phyloP scores from a whole-genome alignment of 441 rosid genomes.

The Gossypium aridum region DNA sequence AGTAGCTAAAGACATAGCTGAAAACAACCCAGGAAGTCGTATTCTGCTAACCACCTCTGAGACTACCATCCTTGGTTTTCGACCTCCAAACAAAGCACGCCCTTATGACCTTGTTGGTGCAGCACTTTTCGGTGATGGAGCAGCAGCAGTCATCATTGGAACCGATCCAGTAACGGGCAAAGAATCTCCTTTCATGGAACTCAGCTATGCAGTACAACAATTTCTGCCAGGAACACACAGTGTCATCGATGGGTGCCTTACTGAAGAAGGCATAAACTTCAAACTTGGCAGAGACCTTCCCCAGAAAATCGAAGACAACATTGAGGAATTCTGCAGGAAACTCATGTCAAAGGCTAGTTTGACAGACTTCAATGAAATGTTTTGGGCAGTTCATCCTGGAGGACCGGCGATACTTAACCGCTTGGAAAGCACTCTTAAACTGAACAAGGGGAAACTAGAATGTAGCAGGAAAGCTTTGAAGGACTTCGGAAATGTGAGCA shows the following conservation, averaged over 20 bases:
- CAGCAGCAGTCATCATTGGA: conserved; percentile 73
- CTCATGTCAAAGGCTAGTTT: conserved; percentile 45
- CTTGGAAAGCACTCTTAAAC: conserved; percentile 45
- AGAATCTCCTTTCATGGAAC: conserved; percentile 82
- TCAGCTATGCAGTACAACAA: conserved; percentile 63
- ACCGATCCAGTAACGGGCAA: conserved; percentile 41
- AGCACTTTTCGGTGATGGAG: conserved; percentile 91
- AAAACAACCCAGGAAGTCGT: conserved; percentile 85
- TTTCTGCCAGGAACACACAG: conserved; percentile 75
- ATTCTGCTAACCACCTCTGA: conserved; percentile 73
- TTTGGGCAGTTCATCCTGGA: conserved; percentile 95
- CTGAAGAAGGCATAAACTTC: conserved; percentile 79
- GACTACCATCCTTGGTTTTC: conserved; percentile 79
- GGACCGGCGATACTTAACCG: conserved; percentile 85
- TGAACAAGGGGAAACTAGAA: conserved; percentile 46
- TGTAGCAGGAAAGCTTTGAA: conserved; percentile 73
- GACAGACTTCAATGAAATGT: conserved; percentile 56
- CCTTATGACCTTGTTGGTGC: conserved; percentile 87
- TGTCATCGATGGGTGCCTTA: conserved; percentile 62
- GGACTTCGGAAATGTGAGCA: conserved; percentile 84
- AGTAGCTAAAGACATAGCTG: conserved; percentile 88
- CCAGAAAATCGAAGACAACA: conserved; percentile 68
- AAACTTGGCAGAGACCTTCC: conserved; percentile 81
- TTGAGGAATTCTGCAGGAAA: conserved; percentile 67
- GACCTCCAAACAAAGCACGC: conserved; percentile 76